Evolutionary conservation across 352 stramenopile species (phyloP), one percentile per base, ranked within the genome.

Genomic region (Globisporangium megalacanthum): DNA sequence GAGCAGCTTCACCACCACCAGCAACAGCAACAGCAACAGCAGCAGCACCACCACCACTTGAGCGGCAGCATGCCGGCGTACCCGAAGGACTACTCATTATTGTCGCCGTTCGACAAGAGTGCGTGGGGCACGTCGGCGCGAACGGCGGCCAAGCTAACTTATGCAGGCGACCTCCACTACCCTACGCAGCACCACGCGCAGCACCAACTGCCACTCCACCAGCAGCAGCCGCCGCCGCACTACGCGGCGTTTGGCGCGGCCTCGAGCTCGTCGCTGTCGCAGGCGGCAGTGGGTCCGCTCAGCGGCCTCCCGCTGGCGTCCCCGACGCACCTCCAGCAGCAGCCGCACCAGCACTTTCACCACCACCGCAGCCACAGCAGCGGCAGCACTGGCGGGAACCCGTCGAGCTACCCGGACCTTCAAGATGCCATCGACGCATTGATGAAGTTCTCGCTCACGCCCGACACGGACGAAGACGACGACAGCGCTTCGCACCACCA

Each of bases 401-500:
- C 68, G 49, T 61, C 70, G 22, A 74, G 70, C 52, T 92, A 89
- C 70, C 81, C 79, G 19, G 77, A 92, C 55, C 75, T 92, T 72
- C 79, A 92, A 60, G 81, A 92, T 82, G 79, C 81, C 75, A 92
- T 92, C 65, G 81, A 92, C 71, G 79, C 81, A 72, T 82, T 92
- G 69, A 88, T 92, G 77, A 88, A 88, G 69, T 92, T 92, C 56
- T 91, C 81, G 58, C 68, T 91, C 20, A 85, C 81, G 45, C 67
- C 69, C 17, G 77, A 89, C 44, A 58, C 72, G 20, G 75, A 85
- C 49, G 52, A 69, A 14, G 48, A 53, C 22, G 46, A 51, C 46
- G 46, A 51, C 20, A n/a, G 25, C 25, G 10, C 25, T 14, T 57
- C 49, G 20, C 56, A 62, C n/a, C 14, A 41, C 25, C 17, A 51